A percentile compares a stretch with the other conserved stretches of the same genome.
Evolutionary conservation across 1,284 basidiomycete species (phyloP).

Genomic region (Puccinia horiana): DNA sequence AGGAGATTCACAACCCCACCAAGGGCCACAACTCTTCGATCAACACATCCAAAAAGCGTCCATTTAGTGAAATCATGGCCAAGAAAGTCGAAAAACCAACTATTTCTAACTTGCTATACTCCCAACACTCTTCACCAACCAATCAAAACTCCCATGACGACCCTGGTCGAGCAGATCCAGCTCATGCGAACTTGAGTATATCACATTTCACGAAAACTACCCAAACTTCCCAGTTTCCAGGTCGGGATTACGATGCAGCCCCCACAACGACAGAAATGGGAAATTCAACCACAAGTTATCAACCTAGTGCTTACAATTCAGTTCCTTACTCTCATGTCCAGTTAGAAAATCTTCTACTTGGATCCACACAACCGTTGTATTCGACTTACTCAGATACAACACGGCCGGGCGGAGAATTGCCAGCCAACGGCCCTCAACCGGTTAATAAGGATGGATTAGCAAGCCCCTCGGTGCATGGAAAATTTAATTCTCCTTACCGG

Average conservation of each 20-base stretch:
- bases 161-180: not conserved
- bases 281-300: not conserved
- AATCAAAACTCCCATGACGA: not conserved
- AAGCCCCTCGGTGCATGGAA: not conserved
- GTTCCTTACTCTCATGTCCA: not conserved
- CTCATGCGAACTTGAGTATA: not conserved
- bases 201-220: not conserved
- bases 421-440: not conserved
- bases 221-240: not conserved
- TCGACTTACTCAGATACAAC: not conserved
- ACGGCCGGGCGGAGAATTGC: too few species aligned
- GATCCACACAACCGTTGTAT: not conserved
- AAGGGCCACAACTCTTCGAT: not conserved
- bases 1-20: not conserved
- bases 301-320: not conserved
- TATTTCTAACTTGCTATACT: slow-evolving; percentile 9
- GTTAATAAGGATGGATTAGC: not conserved
- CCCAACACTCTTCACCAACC: slow-evolving; percentile 1
- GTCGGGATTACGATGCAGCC: not conserved
- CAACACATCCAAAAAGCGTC: slow-evolving; percentile 5
- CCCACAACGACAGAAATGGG: not conserved
- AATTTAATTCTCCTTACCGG: not conserved
- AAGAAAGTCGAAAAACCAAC: slow-evolving; percentile 15
- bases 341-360: slow-evolving; percentile 6
- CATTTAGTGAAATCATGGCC: slow-evolving; percentile 22